Evolutionary conservation across 164 flowering plant species (phyloP).

Genomic region (Chimonanthus salicifolius): DNA sequence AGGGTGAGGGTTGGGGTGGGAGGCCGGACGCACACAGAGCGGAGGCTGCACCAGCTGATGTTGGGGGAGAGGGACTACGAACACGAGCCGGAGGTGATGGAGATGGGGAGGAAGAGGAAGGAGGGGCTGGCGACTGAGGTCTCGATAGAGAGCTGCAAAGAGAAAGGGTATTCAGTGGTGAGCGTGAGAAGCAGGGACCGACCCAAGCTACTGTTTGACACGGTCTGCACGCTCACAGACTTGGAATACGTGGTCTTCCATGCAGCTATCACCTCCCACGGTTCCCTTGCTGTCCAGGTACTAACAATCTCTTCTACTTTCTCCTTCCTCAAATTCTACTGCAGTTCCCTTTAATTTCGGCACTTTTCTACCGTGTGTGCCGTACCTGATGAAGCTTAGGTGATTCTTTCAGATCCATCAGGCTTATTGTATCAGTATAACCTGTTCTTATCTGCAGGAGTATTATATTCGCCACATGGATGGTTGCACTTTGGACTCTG

Average conservation of each 20-base stretch:
- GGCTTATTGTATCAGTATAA: no score
- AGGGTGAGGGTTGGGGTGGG: slow-evolving; percentile 40
- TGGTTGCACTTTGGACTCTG: slow-evolving; percentile 57
- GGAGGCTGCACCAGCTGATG: slow-evolving; percentile 94
- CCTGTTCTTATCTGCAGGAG: slow-evolving; percentile 41
- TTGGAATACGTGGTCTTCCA: slow-evolving; percentile 81
- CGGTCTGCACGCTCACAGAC: slow-evolving; percentile 78
- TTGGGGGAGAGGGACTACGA: slow-evolving; percentile 62
- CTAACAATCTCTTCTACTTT: no score
- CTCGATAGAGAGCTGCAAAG: slow-evolving; percentile 49
- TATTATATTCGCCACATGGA: slow-evolving; percentile 66
- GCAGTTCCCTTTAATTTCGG: no score
- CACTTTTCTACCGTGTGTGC: no score
- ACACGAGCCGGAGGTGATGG: slow-evolving; percentile 1
- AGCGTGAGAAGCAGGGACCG: slow-evolving; percentile 61
- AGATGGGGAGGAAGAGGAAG: not conserved
- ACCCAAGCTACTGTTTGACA: slow-evolving; percentile 81
- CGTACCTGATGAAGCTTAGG: no score
- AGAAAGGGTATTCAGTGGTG: slow-evolving; percentile 70
- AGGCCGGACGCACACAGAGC: slow-evolving; percentile 55
- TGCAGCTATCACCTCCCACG: slow-evolving; percentile 72
- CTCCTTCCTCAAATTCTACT: no score
- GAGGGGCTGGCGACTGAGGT: slow-evolving; percentile 29
- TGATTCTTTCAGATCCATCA: no score
- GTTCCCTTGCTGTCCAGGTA: slow-evolving; percentile 71